A percentile compares a stretch with the other conserved stretches of the same genome.
Conservation (phyloP, 768 basidiomycete genomes). For the Cubamyces sp. region DNA sequence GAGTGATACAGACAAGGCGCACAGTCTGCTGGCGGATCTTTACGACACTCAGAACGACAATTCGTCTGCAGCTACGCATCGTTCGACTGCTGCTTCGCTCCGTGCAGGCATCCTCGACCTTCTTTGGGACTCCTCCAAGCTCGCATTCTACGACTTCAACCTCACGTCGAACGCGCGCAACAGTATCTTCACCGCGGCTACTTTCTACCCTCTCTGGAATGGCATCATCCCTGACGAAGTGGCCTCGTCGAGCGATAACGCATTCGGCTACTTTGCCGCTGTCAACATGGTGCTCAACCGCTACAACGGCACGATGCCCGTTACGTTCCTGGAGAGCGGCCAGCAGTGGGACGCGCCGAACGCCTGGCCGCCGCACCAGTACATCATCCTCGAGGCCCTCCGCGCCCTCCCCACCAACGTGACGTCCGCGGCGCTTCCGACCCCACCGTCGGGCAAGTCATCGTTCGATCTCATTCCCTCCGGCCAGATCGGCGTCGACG, state of each 20-base stretch:
- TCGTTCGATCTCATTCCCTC: constrained; percentile 71
- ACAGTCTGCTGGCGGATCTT: constrained; percentile 60
- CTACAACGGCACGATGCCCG: constrained; percentile 87
- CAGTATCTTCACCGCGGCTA: constrained; percentile 69
- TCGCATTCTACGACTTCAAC: constrained; percentile 95
- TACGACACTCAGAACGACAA: constrained; percentile 51
- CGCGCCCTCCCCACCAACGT: constrained; percentile 73
- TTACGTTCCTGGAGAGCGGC: constrained; percentile 77
- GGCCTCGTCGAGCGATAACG: constrained; percentile 53
- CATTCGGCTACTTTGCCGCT: constrained; percentile 74
- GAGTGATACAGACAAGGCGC: constrained; percentile 57
- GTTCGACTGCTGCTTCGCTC: constrained; percentile 56
- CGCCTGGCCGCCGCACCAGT: constrained; percentile 85
- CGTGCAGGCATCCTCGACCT: constrained; percentile 81
- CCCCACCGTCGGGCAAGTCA: constrained; percentile 52
- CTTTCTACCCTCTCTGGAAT: constrained; percentile 86
- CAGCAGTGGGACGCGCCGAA: constrained; percentile 93
- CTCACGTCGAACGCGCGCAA: constrained; percentile 67
- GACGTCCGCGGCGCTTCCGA: constrained; percentile 58
- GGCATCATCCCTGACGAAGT: constrained; percentile 82
- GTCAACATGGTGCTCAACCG: constrained; percentile 79
- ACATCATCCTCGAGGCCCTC: constrained; percentile 80
- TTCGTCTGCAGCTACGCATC: constrained; percentile 53
- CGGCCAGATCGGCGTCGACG: constrained; percentile 82
- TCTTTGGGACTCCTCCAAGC: constrained; percentile 78